Conservation (phyloP, 2,329 filamentous ascomycete species). For the Cytospora chrysosperma region DNA sequence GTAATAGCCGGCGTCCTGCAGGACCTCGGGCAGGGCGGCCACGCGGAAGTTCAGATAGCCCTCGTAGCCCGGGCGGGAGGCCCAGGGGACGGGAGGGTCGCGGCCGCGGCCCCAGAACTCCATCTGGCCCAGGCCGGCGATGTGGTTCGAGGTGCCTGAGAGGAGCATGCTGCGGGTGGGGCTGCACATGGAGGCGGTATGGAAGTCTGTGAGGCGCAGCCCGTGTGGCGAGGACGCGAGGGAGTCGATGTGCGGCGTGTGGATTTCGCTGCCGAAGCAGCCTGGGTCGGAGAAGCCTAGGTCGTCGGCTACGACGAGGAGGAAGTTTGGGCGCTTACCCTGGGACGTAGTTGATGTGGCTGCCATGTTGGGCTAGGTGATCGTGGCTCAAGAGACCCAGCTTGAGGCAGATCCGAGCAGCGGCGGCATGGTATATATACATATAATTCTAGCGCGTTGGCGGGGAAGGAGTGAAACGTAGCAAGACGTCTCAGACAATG, state of each 20-base stretch:
- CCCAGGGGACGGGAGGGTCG: slow-evolving; percentile 4
- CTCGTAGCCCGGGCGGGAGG: slow-evolving; percentile 31
- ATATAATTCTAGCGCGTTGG: background rate
- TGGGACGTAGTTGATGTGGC: background rate
- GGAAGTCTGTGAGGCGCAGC: slow-evolving; percentile 56
- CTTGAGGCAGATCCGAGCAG: background rate
- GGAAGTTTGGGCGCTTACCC: slow-evolving; percentile 29
- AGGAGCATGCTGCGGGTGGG: slow-evolving; percentile 59
- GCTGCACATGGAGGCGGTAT: slow-evolving; percentile 58
- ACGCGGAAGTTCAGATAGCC: slow-evolving; percentile 34
- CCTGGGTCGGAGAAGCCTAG: slow-evolving; percentile 30
- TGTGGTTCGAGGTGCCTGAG: slow-evolving; percentile 58
- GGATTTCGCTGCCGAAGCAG: slow-evolving; percentile 55
- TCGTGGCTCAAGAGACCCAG: background rate
- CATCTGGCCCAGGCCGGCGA: slow-evolving; percentile 53
- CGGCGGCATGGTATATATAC: no score
- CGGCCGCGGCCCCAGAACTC: slow-evolving; percentile 43
- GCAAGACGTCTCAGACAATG: no score
- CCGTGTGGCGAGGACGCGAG: slow-evolving; percentile 41
- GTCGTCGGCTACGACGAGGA: slow-evolving; percentile 32
- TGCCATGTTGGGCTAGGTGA: background rate
- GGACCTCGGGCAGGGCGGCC: slow-evolving; percentile 31
- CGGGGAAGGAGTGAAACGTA: background rate
- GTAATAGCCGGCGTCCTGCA: slow-evolving; percentile 33
- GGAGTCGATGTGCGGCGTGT: slow-evolving; percentile 55